These are phyloP conservation scores for Metschnikowia anglica DNA, from an alignment of 805 yeast genomes.

Conservation along the genomic window DNA sequence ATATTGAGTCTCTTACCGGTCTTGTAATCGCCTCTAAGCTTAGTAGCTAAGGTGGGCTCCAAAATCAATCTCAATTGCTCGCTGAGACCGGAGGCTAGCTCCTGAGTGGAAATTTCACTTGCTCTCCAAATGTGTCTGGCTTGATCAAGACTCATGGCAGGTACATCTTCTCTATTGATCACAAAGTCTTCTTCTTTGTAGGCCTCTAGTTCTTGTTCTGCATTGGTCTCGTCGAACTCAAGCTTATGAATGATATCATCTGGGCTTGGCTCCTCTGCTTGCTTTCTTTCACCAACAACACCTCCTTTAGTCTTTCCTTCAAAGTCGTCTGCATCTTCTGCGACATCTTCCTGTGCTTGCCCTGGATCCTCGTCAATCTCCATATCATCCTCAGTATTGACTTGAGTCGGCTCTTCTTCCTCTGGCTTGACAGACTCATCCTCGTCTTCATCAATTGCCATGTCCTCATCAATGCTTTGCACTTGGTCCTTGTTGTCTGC, in stretches of 20 bases:
- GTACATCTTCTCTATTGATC: conserved; percentile 29
- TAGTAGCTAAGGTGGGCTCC: conserved; percentile 96
- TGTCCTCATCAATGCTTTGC: conserved; percentile 73
- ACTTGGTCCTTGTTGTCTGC: conserved; percentile 72
- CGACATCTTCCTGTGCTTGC: conserved; percentile 26
- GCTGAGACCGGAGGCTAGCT: conserved; percentile 79
- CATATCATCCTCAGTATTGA: conserved; percentile 28
- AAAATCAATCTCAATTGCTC: conserved; percentile 91
- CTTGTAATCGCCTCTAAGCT: conserved; percentile 90
- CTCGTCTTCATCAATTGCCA: conserved; percentile 74
- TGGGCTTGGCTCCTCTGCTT: conserved; percentile 19
- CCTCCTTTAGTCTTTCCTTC: conserved; percentile 53
- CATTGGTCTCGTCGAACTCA: conserved; percentile 14
- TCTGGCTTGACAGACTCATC: conserved; percentile 21
- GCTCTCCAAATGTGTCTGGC: conserved; percentile 79
- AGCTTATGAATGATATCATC: conserved; percentile 20
- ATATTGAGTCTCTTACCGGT: conserved; percentile 96
- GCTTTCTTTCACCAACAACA: conserved; percentile 47
- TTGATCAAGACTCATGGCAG: conserved; percentile 57
- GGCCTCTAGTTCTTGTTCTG: conserved; percentile 16
- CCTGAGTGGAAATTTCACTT: conserved; percentile 84
- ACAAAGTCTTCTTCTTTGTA: conserved; percentile 20
- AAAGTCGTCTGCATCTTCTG: conserved; percentile 38
- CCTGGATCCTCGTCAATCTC: conserved; percentile 32
- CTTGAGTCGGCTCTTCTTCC: conserved; percentile 28